A percentile compares a stretch with the other conserved stretches of the same genome.
Evolutionary conservation across 2,329 filamentous ascomycete genomes (phyloP).

Genomic region (Botrytis squamosa): DNA sequence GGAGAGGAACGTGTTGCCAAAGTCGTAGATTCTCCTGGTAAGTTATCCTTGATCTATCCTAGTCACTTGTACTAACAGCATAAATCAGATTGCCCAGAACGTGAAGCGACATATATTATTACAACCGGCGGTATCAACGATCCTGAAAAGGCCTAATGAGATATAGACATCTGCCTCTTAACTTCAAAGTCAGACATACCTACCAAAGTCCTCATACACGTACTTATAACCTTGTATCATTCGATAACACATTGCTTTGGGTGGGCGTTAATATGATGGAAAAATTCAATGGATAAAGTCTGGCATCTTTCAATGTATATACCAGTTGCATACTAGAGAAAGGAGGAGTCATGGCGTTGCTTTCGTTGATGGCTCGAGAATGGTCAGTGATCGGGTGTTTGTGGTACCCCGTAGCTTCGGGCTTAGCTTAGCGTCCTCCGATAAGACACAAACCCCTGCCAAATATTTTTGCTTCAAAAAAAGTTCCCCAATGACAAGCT

Average conservation of each 20-base stretch:
- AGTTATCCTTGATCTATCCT: constrained; percentile 22
- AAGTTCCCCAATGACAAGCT: constrained; percentile 21
- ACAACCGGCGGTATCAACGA: constrained; percentile 68
- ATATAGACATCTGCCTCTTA: background rate
- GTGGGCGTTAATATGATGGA: background rate
- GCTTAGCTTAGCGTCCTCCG: constrained; percentile 28
- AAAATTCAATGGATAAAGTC: constrained; percentile 8
- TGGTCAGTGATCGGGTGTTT: constrained; percentile 6
- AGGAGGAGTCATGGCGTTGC: constrained; percentile 1
- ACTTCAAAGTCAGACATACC: background rate
- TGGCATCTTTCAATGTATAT: constrained; percentile 5
- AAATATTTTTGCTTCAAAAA: constrained; percentile 24
- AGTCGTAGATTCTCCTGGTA: constrained; percentile 65
- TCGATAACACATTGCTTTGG: background rate
- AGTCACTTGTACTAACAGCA: constrained; percentile 7
- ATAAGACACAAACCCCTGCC: constrained; percentile 34
- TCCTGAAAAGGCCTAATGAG: constrained; percentile 56
- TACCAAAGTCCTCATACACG: background rate
- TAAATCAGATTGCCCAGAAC: constrained; percentile 61
- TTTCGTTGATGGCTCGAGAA: constrained; percentile 6
- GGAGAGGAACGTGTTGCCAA: constrained; percentile 70
- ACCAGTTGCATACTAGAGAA: background rate
- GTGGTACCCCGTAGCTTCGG: constrained; percentile 11
- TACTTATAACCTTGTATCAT: background rate
- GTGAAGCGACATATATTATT: constrained; percentile 68